Base-by-base conservation (phyloP, 2,329 filamentous ascomycete genomes). In the Fusarium sp. region DNA sequence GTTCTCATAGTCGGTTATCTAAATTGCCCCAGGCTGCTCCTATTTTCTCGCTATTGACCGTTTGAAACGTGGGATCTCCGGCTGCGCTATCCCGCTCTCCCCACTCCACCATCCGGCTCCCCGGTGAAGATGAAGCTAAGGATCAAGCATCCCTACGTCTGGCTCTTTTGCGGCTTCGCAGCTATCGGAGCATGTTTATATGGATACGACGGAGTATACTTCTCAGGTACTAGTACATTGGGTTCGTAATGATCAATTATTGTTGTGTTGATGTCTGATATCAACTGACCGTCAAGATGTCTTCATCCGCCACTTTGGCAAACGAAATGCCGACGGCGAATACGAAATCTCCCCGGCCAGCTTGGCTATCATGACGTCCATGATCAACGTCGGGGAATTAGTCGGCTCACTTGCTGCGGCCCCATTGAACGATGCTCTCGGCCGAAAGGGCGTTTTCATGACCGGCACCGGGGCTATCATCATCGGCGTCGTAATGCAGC, bases 311-410 rank as follows among this genome's bases (percentile, higher is more conserved):
- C 74, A 80, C 54, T 81, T 81, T 56, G 79, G 79, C 34, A 60
- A 70, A 13, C 65, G 60, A 9, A 67, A 71, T 50, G 47, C 58
- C 4, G 63, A 80, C 43, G 79, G 77, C 41, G 66, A 64, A 9
- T 79, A 76, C 59, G 72, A 69, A 16, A 78, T 79, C 40, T 63
- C 70, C 2, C 69, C 79, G 3, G 58, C 62, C 8, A 66, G 59
- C 6, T 39, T 75, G 37, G 66, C 73, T 13, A 39, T 74, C 70
- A 81, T 78, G 77, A 79, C 78, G 13, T 81, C 79, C 59, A 78
- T 80, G 72, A 82, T 82, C 68, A 79, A 82, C 57, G 74, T 82
- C 23, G 80, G 80, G 51, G 80, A 82, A 56, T 68, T 82, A 27
- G 67, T 78, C 16, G 80, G 80, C 13, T 80, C 80, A 6, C 62